Conservation (phyloP, 345 rosid genomes). For the Reutealis trisperma region DNA sequence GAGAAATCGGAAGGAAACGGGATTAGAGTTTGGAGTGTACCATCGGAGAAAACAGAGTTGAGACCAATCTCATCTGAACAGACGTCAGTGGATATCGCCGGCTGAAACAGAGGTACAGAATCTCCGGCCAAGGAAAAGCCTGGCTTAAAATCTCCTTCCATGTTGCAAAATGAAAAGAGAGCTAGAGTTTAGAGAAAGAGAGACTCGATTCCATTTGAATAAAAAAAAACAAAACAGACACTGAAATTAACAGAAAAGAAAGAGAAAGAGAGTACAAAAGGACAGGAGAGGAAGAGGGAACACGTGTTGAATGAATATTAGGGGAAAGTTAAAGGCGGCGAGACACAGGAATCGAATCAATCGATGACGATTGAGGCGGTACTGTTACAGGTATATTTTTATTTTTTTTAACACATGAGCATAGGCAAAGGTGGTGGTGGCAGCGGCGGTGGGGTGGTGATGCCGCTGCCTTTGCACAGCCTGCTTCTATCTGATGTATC, state of each 20-base stretch:
- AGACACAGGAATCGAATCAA: constrained; percentile 34
- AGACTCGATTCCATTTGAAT: too few relatives aligned
- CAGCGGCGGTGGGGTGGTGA: too few relatives aligned
- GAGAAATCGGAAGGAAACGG: not conserved
- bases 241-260: too few relatives aligned
- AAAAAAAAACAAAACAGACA: too few relatives aligned
- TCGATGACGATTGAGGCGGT: constrained; percentile 35
- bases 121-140: not conserved
- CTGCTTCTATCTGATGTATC: too few relatives aligned
- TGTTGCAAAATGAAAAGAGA: not conserved
- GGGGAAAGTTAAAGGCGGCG: constrained; percentile 29
- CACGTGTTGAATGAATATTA: constrained; percentile 31
- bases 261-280: too few relatives aligned
- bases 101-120: not conserved
- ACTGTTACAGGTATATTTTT: not conserved
- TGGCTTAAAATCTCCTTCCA: constrained; percentile 15
- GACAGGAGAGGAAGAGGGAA: not conserved
- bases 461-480: too few relatives aligned
- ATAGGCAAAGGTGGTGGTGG: not conserved
- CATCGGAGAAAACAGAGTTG: constrained; percentile 19
- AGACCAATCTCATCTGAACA: too few relatives aligned
- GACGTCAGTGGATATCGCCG: not conserved
- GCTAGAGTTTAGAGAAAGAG: too few relatives aligned
- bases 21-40: constrained; percentile 22
- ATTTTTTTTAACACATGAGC: too few relatives aligned